phyloP scores from a whole-genome alignment of 2,329 filamentous ascomycete genomes.

The Dissoconium aciculare region DNA sequence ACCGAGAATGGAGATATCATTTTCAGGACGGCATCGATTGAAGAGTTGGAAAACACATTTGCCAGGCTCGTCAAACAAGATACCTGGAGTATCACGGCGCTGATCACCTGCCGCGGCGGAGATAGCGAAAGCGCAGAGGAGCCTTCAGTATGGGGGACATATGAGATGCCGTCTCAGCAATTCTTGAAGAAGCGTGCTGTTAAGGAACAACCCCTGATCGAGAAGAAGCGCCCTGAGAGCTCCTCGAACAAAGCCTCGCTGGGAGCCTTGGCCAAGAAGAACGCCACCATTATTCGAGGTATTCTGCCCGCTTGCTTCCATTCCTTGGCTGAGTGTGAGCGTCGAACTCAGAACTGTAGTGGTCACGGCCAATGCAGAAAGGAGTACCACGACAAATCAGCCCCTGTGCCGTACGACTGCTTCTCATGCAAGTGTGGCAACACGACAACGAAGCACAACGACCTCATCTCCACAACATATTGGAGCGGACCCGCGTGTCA shows the following conservation, averaged over 20 bases:
- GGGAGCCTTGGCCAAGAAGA: slow-evolving; percentile 24
- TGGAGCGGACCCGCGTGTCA: slow-evolving; percentile 82
- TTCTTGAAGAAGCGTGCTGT: slow-evolving; percentile 14
- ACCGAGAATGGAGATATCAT: slow-evolving; percentile 9
- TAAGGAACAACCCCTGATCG: slow-evolving; percentile 12
- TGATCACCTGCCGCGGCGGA: slow-evolving; percentile 11
- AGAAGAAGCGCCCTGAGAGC: slow-evolving; percentile 6
- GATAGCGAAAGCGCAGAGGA: slow-evolving; percentile 7
- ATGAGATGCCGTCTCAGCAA: slow-evolving; percentile 16
- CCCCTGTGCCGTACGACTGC: slow-evolving; percentile 37
- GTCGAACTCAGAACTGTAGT: slow-evolving; percentile 62
- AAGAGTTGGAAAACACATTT: slow-evolving; percentile 10
- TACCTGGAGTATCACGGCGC: slow-evolving; percentile 13
- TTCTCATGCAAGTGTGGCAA: slow-evolving; percentile 63
- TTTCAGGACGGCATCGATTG: slow-evolving; percentile 9
- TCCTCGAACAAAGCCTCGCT: slow-evolving; percentile 19
- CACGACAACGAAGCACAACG: slow-evolving; percentile 42
- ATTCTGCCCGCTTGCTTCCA: slow-evolving; percentile 61
- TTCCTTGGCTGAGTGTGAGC: slow-evolving; percentile 51
- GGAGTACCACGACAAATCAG: slow-evolving; percentile 39
- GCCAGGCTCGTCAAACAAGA: slow-evolving; percentile 7
- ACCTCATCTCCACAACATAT: no score
- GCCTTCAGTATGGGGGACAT: slow-evolving; percentile 21
- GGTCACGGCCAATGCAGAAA: slow-evolving; percentile 64
- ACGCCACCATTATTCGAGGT: slow-evolving; percentile 29